Base-by-base conservation (phyloP, 2,329 filamentous ascomycete species). In the Verticillium klebahnii region DNA sequence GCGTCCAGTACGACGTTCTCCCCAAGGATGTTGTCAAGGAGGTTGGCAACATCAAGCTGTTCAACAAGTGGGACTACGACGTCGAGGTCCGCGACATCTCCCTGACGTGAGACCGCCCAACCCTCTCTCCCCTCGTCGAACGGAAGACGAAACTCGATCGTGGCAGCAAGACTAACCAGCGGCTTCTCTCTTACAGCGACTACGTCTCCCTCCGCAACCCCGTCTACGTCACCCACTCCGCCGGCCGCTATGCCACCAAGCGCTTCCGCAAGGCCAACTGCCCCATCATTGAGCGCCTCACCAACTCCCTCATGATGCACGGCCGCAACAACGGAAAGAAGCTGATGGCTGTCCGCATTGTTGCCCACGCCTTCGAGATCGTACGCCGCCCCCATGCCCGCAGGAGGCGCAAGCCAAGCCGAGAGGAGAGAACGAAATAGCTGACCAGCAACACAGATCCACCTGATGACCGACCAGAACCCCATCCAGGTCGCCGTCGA, bases 381-480 rank as follows among this genome's bases (percentile, higher is more conserved):
- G 94, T 97, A 90, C 81, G 92, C 90, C 69, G 58, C n/a, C 56
- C 40, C 25, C 25, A 25, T 25, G 3, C 25, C 25, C 25, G 3
- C 25, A 5, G 25, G 25, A 25, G 25, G 25, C 25, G 25, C 25
- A 25, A 25, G 25, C 25, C 25, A 25, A 25, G 11, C 57, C 36
- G 62, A 29, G 23, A 56, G 60, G 61, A 58, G 59, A 56, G 60
- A 34, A 36, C 54, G 8, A 58, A 58, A 3, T 50, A 60, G 60
- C 72, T 76, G 70, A 79, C 73, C 62, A 57, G 66, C 55, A 40
- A 62, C 63, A 60, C 78, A 97, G 94, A 93, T 99, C 84, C 93
- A 98, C 91, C 93, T 99, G 85, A 98, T 98, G 93, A 98, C 96
- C 88, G 95, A 99, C 88, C 95, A 98, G 87, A 99, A 99, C 91